A percentile compares a stretch with the other conserved stretches of the same genome.
These are phyloP conservation scores for Naegleria fowleri DNA, from an alignment of 208 protist genomes.

Conservation along the genomic window DNA sequence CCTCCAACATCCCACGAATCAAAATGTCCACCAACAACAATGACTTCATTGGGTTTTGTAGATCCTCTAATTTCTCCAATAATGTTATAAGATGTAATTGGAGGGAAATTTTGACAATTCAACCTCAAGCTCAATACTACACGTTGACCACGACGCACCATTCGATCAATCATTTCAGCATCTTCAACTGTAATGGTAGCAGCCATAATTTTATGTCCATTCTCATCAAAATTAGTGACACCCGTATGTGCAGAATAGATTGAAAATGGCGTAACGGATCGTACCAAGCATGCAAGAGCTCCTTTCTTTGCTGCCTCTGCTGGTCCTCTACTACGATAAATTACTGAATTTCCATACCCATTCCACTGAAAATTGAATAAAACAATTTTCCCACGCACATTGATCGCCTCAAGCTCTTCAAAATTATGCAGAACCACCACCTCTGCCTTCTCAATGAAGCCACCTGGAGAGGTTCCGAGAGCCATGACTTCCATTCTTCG, in stretches of 20 bases:
- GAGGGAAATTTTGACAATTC: slow-evolving; percentile 32
- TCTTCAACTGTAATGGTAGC: slow-evolving; percentile 31
- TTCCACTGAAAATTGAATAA: neutral
- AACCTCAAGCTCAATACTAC: slow-evolving; percentile 37
- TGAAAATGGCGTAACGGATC: neutral
- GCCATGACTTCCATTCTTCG: neutral
- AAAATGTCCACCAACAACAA: slow-evolving; percentile 46
- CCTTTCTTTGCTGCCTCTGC: neutral
- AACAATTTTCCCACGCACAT: slow-evolving; percentile 15
- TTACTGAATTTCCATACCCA: neutral
- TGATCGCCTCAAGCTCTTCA: neutral
- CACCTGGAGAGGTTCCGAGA: neutral
- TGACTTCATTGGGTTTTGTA: slow-evolving; percentile 38
- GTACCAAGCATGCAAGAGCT: neutral
- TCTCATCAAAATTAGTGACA: neutral
- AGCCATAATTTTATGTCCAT: neutral
- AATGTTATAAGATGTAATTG: slow-evolving; percentile 32
- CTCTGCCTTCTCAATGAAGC: neutral
- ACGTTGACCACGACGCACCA: neutral
- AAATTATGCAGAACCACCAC: neutral
- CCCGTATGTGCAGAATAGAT: neutral
- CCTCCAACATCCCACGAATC: slow-evolving; percentile 45
- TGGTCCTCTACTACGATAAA: neutral
- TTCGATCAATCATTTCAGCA: slow-evolving; percentile 40
- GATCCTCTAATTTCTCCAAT: slow-evolving; percentile 42